Base-by-base conservation (phyloP, 169 alveolate genomes). In the Eimeria sp. region DNA sequence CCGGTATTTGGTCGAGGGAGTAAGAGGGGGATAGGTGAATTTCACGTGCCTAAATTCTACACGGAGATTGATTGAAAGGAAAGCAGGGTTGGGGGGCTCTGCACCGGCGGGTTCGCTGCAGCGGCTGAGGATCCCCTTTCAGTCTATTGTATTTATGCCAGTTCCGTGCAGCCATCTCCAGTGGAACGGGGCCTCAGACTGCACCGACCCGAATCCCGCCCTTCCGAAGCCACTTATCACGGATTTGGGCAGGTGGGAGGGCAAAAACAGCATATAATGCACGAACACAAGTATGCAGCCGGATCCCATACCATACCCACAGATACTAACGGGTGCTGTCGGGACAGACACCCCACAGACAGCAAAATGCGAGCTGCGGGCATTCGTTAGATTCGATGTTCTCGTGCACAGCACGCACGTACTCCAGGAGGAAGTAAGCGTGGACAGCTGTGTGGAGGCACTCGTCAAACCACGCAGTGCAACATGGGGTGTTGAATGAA, bases 151-250 rank as follows among this genome's bases (percentile, higher is more conserved):
- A 52, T 95, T 96, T 54, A 97, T 37, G 90, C 90, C 43, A 98
- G 54, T 88, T 97, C 98, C 30, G 98, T 64, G 64, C 95, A 97
- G 27, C 95, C 95, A 85, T 96, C 85, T 25, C 98, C 98, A 62
- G 96, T 95, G 89, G 95, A 95, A 76, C 96, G 98, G 98, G 37
- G 95, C 80, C 46, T 98, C 98, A 46, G 96, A 95, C 97, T 97
- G 98, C 76, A 30, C 25, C 90, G 25, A 30, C 68, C 33, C 58
- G 27, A n/a, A 30, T 23, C 80, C 56, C 83, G 30, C 54, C 49
- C 80, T 25, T 62, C 54, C 49, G 25, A 13, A 33, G 54, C 54
- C 54, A 13, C 54, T 16, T 11, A 16, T 13, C 16, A 72, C 27
- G 23, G 54, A 52, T 40, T n/a, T 1, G 30, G 9, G 2, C 30